Percentiles rank a stretch among this genome's conserved stretches.
Conservation (phyloP, 371 early-diverging fungal genomes). For the Mortierella polycephala region DNA sequence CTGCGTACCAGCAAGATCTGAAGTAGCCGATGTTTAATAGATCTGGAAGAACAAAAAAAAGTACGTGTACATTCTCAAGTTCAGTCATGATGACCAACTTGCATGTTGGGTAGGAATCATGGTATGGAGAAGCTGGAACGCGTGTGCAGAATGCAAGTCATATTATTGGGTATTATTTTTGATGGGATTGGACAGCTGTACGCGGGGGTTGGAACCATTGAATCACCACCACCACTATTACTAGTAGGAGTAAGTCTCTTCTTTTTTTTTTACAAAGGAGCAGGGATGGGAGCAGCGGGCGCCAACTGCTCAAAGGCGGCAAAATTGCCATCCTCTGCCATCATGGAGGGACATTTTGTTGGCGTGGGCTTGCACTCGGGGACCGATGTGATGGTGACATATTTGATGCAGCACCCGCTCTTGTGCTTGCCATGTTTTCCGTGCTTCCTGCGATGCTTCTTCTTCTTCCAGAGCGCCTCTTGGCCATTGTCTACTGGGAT, state of each 20-base stretch:
- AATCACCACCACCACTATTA: neutral
- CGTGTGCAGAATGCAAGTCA: neutral
- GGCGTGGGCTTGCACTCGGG: conserved; percentile 13
- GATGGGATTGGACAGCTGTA: too few species aligned
- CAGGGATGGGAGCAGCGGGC: neutral
- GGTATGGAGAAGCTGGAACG: neutral
- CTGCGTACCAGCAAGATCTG: conserved; percentile 36
- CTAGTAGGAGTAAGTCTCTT: neutral
- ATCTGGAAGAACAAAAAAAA: neutral
- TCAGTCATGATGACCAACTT: too few species aligned
- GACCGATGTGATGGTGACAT: conserved; percentile 14
- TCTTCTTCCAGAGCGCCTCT: conserved; percentile 3
- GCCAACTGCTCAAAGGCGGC: neutral
- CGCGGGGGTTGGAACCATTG: too few species aligned
- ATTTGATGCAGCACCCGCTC: conserved; percentile 15
- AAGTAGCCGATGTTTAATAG: neutral
- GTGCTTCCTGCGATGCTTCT: conserved; percentile 4
- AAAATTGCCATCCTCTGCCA: neutral
- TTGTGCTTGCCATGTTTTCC: conserved; percentile 7
- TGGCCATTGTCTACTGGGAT: neutral
- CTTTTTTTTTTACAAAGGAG: too few species aligned
- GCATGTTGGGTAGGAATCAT: neutral
- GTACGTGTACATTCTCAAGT: neutral
- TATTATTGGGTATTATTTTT: too few species aligned
- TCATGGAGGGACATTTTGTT: neutral